Evolutionary conservation across 306 rosid genomes (phyloP).

Genomic region (Cucumis cinereus): DNA sequence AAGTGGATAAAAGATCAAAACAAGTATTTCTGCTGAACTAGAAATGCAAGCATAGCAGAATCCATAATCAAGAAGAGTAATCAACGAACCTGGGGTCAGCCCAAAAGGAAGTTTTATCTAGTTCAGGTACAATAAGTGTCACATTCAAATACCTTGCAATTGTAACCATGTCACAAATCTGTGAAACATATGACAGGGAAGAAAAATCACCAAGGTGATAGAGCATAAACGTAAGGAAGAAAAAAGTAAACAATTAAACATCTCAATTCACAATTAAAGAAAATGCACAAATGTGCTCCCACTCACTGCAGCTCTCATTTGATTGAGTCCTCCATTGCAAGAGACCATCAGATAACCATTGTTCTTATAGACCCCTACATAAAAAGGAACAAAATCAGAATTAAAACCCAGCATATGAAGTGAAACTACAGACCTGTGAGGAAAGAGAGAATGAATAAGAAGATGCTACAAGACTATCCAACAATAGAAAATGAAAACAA

Average conservation of each 20-base stretch:
- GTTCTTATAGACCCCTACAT: conserved; percentile 72
- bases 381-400: conserved; percentile 6
- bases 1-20: background rate
- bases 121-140: conserved; percentile 84
- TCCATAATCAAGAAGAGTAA: background rate
- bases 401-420: background rate
- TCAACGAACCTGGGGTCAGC: conserved; percentile 85
- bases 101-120: conserved; percentile 94
- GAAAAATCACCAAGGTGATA: background rate
- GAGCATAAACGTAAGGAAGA: background rate
- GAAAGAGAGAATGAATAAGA: background rate
- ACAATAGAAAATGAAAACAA: background rate
- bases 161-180: conserved; percentile 99
- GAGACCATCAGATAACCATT: conserved; percentile 93
- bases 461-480: background rate
- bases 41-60: background rate
- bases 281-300: conserved; percentile 1
- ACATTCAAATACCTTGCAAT: conserved; percentile 87
- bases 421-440: background rate
- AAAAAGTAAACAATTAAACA: background rate
- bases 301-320: conserved; percentile 98
- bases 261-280: background rate
- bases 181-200: conserved; percentile 10
- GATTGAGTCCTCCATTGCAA: conserved; percentile 94
- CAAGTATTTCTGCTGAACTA: background rate